Conservation (phyloP, 140 eudicot species). For the Cichorium intybus region DNA sequence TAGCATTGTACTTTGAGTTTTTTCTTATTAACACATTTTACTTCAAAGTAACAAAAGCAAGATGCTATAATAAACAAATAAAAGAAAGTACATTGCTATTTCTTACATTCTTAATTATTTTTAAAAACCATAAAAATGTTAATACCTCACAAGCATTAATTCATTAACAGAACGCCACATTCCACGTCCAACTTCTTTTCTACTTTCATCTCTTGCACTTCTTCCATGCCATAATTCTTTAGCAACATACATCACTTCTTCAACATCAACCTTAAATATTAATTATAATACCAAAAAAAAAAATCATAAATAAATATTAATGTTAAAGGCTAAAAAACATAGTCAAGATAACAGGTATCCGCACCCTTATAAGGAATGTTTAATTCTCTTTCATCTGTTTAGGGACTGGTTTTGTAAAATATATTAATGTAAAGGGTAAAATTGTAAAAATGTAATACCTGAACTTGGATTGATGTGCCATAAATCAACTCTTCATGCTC, state of each 20-base stretch:
- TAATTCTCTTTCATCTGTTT: no score
- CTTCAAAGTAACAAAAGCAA: no score
- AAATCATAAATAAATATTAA: constrained; percentile 8
- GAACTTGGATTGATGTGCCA: constrained; percentile 68
- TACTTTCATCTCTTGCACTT: constrained; percentile 81
- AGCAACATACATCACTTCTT: constrained; percentile 83
- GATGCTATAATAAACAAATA: no score
- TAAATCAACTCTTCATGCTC: constrained; percentile 87
- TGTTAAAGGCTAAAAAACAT: no score
- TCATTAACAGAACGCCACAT: constrained; percentile 98
- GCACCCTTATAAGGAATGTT: no score
- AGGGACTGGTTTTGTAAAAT: not conserved
- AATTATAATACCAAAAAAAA: not conserved
- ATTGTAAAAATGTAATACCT: constrained; percentile 42
- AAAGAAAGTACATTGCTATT: no score
- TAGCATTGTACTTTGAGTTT: no score
- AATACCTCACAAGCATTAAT: constrained; percentile 88
- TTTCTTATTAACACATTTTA: no score
- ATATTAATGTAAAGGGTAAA: not conserved
- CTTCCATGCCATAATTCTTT: constrained; percentile 98
- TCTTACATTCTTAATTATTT: not conserved
- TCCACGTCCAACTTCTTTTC: constrained; percentile 88
- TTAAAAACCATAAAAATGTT: not conserved
- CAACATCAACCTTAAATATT: constrained; percentile 75
- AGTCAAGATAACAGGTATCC: not conserved